Evolutionary conservation across 352 stramenopile genomes (phyloP), one percentile per base, ranked within the genome.

Genomic region (Globisporangium paddicum): DNA sequence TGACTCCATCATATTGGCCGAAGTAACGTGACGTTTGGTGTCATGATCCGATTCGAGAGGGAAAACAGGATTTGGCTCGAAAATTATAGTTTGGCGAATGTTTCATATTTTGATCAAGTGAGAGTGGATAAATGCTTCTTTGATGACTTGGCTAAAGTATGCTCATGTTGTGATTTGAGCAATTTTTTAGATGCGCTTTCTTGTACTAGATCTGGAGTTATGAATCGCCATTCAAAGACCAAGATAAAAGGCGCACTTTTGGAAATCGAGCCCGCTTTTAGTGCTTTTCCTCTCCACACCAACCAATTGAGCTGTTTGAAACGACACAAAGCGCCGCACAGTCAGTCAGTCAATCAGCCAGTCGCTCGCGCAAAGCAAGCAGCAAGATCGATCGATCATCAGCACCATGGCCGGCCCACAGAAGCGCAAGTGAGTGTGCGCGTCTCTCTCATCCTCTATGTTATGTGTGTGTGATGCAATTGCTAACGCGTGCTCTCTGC

Each of bases 401-500:
- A 38, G 3, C 19, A 49, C 30, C 46, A 86, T 86, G 75, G 66
- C 75, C 35, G 71, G 67, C 61, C 69, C 73, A n/a, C 72, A 74
- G 62, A 86, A 86, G 71, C 69, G 76, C 58, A 83, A 86, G 75
- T 68, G 37, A 41, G 59, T 65, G 25, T 50, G 37, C 32, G 19
- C 26, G 26, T 13, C 28, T 34, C 9, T 23, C n/a, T n/a, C n/a
- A n/a, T n/a, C 19, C 35, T 47, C 7, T 34, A 9, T 48, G 23
- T n/a, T 34, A 16, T 34, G 0, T 51, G n/a, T 42, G 26, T 8
- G 11, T 18, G 10, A 48, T 37, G 10, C 46, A 38, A n/a, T 53
- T 21, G 46, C 46, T 53, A 25, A 53, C 7, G 46, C 46, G 46
- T 6, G 41, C 9, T 57, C 14, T 51, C 5, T 52, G 16, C 42